phyloP scores from a whole-genome alignment of 2,329 filamentous ascomycete species.

The Fusarium sp. region DNA sequence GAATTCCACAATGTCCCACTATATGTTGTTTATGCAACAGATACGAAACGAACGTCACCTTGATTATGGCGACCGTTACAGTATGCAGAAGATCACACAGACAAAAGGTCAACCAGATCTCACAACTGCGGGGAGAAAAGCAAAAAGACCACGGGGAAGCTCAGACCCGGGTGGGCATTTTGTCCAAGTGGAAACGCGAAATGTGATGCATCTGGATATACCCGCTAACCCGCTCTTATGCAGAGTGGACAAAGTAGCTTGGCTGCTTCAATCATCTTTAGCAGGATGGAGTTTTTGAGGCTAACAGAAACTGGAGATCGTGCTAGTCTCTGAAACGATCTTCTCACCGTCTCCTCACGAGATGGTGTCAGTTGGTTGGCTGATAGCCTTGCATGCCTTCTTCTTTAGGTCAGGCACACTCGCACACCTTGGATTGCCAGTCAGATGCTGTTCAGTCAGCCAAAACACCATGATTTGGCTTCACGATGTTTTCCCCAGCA shows the following conservation, averaged over 20 bases:
- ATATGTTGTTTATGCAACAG: slow-evolving; percentile 6
- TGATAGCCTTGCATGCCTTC: slow-evolving; percentile 34
- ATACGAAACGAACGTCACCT: slow-evolving; percentile 9
- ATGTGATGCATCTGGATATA: slow-evolving; percentile 44
- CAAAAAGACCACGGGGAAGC: slow-evolving; percentile 36
- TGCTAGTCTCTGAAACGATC: slow-evolving; percentile 32
- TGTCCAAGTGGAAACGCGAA: slow-evolving; percentile 22
- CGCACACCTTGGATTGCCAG: slow-evolving; percentile 2
- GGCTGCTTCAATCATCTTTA: background rate
- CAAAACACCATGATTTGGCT: slow-evolving; percentile 32
- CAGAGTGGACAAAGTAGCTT: slow-evolving; percentile 18
- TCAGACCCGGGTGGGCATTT: slow-evolving; percentile 23
- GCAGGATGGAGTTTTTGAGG: slow-evolving; percentile 15
- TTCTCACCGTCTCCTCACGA: slow-evolving; percentile 28
- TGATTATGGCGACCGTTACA: slow-evolving; percentile 17
- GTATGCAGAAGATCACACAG: slow-evolving; percentile 25
- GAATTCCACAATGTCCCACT: slow-evolving; percentile 28
- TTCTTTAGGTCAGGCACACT: slow-evolving; percentile 35
- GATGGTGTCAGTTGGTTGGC: slow-evolving; percentile 44
- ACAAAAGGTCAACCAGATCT: slow-evolving; percentile 34
- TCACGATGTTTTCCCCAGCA: slow-evolving; percentile 32
- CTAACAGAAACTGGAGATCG: slow-evolving; percentile 35
- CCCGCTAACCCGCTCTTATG: slow-evolving; percentile 46
- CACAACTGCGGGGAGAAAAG: slow-evolving; percentile 39
- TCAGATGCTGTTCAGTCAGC: slow-evolving; percentile 2